Conservation (phyloP, 306 rosid species). For the Malus asiatica region DNA sequence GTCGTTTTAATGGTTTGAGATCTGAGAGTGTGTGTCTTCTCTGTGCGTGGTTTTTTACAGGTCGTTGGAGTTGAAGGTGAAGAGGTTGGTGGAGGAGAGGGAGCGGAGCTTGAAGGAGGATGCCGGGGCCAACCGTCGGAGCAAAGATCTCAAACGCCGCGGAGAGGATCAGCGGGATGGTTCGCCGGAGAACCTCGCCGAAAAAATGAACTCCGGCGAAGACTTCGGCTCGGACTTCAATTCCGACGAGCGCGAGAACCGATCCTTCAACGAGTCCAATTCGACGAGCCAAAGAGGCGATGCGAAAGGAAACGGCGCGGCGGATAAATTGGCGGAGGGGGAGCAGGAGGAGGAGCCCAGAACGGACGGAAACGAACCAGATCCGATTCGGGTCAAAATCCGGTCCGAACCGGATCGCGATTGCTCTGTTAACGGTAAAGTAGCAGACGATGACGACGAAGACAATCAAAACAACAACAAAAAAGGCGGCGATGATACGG, state of each 20-base stretch:
- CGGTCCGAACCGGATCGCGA: conserved; percentile 10
- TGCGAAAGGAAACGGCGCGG: conserved; percentile 16
- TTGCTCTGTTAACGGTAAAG: conserved; percentile 15
- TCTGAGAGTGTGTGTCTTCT: conserved; percentile 2
- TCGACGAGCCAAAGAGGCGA: conserved; percentile 38
- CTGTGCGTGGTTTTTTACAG: conserved; percentile 22
- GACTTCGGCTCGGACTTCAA: conserved; percentile 13
- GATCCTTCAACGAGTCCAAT: conserved; percentile 53
- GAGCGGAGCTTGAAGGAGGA: conserved; percentile 18
- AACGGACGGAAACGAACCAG: conserved; percentile 12
- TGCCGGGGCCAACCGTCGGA: neutral
- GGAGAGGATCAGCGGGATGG: neutral
- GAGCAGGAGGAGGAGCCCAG: conserved; percentile 3
- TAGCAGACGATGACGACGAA: neutral
- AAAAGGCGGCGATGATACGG: neutral
- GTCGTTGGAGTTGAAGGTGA: conserved; percentile 53
- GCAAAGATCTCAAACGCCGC: conserved; percentile 5
- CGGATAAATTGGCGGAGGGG: neutral
- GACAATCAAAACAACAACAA: neutral
- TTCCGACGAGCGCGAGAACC: conserved; percentile 32
- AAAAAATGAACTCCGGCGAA: conserved; percentile 12
- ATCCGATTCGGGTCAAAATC: conserved; percentile 10
- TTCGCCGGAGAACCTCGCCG: conserved; percentile 13
- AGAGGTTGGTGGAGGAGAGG: conserved; percentile 45
- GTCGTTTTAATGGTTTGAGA: conserved; percentile 10